Evolutionary conservation across 495 filamentous ascomycete genomes (phyloP).

Genomic region (Penicillium salamii): DNA sequence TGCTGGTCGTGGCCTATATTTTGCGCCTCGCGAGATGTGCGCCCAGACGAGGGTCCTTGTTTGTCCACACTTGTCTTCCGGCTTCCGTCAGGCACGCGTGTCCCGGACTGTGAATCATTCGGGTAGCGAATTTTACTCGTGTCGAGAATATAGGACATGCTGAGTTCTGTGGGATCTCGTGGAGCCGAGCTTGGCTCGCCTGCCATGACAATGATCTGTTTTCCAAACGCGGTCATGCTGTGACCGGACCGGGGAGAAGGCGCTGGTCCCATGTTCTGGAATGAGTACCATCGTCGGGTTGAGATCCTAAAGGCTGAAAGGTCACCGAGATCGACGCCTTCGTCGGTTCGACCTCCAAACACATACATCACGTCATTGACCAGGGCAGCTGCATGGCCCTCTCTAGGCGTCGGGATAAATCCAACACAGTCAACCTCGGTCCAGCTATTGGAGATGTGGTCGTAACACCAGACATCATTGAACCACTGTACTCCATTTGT

Average conservation of each 20-base stretch:
- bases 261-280: constrained; percentile 98
- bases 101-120: constrained; percentile 60
- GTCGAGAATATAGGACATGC: constrained; percentile 86
- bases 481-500: constrained; percentile 95
- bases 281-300: constrained; percentile 94
- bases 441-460: constrained; percentile 76
- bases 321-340: constrained; percentile 88
- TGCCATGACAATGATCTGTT: constrained; percentile 86
- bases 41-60: constrained; percentile 30
- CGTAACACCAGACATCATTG: constrained; percentile 97
- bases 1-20: constrained; percentile 52
- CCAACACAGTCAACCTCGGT: constrained; percentile 90
- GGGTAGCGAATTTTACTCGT: constrained; percentile 96
- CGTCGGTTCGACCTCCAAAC: constrained; percentile 94
- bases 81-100: constrained; percentile 23
- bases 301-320: constrained; percentile 92
- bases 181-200: constrained; percentile 90
- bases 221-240: constrained; percentile 93
- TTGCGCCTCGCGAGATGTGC: constrained; percentile 63
- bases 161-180: constrained; percentile 76
- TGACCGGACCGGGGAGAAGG: constrained; percentile 93
- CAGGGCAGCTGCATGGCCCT: constrained; percentile 91
- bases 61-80: constrained; percentile 43
- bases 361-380: constrained; percentile 99
- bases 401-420: constrained; percentile 88